Percentiles rank a stretch among this genome's conserved stretches.
These are phyloP conservation scores for Gossypium armourianum DNA, from an alignment of 441 rosid genomes.

Conservation along the genomic window DNA sequence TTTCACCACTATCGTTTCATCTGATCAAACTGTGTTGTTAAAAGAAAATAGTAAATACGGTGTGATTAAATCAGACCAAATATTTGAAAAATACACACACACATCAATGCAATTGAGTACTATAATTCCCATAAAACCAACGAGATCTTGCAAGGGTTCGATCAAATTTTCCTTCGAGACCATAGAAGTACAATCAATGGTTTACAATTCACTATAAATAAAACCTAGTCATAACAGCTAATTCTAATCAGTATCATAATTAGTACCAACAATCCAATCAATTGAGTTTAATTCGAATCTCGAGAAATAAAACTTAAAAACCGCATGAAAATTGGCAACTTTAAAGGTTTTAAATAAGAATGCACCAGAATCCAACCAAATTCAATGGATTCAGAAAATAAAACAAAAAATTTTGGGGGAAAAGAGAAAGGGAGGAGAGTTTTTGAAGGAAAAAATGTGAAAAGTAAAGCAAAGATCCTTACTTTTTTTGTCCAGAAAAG, in stretches of 20 bases:
- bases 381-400: neutral
- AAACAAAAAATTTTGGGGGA: neutral
- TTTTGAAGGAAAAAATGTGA: neutral
- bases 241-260: neutral
- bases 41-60: neutral
- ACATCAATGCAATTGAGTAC: neutral
- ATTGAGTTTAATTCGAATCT: neutral
- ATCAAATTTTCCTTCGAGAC: neutral
- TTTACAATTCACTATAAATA: neutral
- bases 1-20: neutral
- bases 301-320: neutral
- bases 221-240: neutral
- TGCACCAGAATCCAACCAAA: neutral
- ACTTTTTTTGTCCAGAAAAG: neutral
- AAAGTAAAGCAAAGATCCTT: neutral
- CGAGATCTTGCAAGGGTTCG: neutral
- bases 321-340: neutral
- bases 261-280: neutral
- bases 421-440: neutral
- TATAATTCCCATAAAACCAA: neutral
- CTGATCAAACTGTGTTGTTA: neutral
- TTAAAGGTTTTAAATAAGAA: neutral
- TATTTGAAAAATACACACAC: neutral
- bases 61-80: neutral
- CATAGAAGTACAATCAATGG: neutral